These are phyloP conservation scores for Wakefieldia striispora DNA, from an alignment of 768 basidiomycete genomes.

Conservation along the genomic window DNA sequence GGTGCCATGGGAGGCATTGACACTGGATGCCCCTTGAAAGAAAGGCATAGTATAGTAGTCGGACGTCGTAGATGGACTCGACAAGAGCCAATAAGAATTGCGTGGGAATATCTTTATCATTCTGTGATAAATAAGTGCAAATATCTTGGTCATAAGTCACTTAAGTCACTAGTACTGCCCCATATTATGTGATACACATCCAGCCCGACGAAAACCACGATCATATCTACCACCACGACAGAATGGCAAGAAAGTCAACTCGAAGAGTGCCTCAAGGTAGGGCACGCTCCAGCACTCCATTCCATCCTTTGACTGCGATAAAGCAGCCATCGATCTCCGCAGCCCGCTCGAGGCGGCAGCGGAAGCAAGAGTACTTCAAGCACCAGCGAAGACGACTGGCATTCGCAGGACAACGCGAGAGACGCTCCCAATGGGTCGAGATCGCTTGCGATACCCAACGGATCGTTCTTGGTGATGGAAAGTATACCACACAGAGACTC, in stretches of 20 bases:
- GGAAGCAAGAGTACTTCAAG: slow-evolving; percentile 21
- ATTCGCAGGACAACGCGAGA: slow-evolving; percentile 24
- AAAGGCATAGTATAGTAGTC: slow-evolving; percentile 16
- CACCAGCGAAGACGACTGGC: slow-evolving; percentile 17
- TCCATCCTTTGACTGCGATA: slow-evolving; percentile 20
- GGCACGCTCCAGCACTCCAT: slow-evolving; percentile 24
- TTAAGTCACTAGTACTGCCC: neutral
- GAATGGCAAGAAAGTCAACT: slow-evolving; percentile 22
- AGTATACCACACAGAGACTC: slow-evolving; percentile 35
- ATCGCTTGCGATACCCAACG: slow-evolving; percentile 36
- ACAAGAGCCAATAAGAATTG: neutral
- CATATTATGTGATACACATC: too few species aligned
- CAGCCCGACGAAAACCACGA: neutral
- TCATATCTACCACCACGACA: slow-evolving; percentile 3
- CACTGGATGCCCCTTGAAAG: slow-evolving; percentile 20
- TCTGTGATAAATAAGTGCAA: slow-evolving; percentile 2
- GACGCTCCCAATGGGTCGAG: slow-evolving; percentile 31
- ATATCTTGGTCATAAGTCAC: neutral
- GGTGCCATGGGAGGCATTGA: slow-evolving; percentile 14
- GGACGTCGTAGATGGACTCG: neutral
- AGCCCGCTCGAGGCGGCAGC: slow-evolving; percentile 19
- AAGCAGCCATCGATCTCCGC: slow-evolving; percentile 22
- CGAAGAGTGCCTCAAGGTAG: slow-evolving; percentile 27
- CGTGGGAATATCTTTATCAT: slow-evolving; percentile 1
- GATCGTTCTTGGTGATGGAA: slow-evolving; percentile 40